Evolutionary conservation across 2,329 filamentous ascomycete genomes (phyloP).

Genomic region (Talaromyces sp.): DNA sequence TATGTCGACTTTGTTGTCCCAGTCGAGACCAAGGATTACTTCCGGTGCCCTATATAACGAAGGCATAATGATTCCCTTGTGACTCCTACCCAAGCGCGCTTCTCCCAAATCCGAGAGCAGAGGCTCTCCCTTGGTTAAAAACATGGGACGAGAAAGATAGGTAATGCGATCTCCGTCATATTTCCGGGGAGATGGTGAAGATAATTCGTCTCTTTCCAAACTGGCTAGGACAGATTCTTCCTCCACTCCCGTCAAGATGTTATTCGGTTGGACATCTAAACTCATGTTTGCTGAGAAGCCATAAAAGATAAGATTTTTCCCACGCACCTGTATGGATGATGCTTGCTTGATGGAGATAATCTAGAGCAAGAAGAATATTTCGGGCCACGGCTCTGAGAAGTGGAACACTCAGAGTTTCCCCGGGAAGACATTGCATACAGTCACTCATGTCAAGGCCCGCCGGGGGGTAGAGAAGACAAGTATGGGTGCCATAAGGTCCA

Average conservation of each 20-base stretch:
- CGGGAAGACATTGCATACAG: not conserved
- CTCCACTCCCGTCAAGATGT: conserved; percentile 31
- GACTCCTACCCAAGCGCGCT: not conserved
- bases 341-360: not conserved
- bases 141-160: too few relatives aligned
- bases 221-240: not conserved
- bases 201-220: not conserved
- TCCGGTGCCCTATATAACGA: not conserved
- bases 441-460: conserved; percentile 27
- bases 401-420: not conserved
- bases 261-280: conserved; percentile 41
- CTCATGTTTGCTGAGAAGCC: conserved; percentile 20
- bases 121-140: too few relatives aligned
- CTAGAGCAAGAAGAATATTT: not conserved
- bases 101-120: not conserved
- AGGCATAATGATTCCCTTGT: not conserved
- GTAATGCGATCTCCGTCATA: too few relatives aligned
- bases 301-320: conserved; percentile 7
- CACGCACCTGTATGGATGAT: not conserved
- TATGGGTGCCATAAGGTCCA: conserved; percentile 15
- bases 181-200: not conserved
- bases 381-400: not conserved
- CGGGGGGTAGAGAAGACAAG: conserved; percentile 34
- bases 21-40: not conserved
- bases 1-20: conserved; percentile 1